phyloP scores from a whole-genome alignment of 257 asterid species.

The Osmanthus fragrans region DNA sequence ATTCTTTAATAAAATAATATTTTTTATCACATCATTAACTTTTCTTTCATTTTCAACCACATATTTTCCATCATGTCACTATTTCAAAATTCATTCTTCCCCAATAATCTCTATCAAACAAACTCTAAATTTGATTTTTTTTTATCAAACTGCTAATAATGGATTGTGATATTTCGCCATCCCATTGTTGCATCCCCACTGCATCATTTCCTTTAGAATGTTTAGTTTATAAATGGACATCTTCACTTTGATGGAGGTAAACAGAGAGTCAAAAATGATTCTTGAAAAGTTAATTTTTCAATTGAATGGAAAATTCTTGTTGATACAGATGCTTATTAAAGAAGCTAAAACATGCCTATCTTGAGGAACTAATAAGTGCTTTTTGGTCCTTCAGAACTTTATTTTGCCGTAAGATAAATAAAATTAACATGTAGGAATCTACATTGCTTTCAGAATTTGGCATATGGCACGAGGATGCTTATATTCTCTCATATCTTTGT shows the following conservation, averaged over 20 bases:
- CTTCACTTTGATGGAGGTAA: not conserved
- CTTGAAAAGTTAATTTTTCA: not conserved
- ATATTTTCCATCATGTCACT: too few species aligned
- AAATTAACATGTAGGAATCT: not conserved
- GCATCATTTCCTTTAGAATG: not conserved
- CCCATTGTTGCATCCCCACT: not conserved
- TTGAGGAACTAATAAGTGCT: not conserved
- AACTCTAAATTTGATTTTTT: too few species aligned
- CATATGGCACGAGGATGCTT: not conserved
- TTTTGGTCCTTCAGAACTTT: not conserved
- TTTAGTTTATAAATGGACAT: not conserved
- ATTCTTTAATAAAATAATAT: too few species aligned
- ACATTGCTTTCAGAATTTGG: not conserved
- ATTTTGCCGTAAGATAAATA: not conserved
- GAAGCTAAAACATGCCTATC: not conserved
- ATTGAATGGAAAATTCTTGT: not conserved
- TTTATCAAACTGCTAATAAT: too few species aligned
- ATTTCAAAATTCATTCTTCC: too few species aligned
- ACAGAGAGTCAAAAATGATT: not conserved
- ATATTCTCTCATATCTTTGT: not conserved
- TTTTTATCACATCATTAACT: too few species aligned
- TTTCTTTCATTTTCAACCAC: too few species aligned
- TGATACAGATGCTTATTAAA: not conserved
- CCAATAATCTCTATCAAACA: too few species aligned
- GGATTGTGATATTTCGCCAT: too few species aligned